phyloP scores from a whole-genome alignment of 208 protist species.

The Trypanosoma lewisi region DNA sequence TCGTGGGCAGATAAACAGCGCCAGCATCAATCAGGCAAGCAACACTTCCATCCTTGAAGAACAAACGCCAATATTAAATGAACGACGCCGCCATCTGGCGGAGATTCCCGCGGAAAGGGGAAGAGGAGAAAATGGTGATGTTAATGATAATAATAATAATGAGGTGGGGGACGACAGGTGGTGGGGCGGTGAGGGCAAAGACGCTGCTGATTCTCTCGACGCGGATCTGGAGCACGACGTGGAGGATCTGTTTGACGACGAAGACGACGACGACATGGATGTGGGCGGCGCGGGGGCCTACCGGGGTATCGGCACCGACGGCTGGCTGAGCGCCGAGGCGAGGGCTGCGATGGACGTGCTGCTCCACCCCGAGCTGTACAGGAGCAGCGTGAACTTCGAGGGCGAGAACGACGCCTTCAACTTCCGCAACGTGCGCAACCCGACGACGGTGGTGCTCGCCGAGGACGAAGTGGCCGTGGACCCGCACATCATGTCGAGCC shows the following conservation, averaged over 20 bases:
- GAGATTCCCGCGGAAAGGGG: slow-evolving; percentile 9
- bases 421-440: slow-evolving; percentile 32
- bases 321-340: slow-evolving; percentile 67
- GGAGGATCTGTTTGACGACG: slow-evolving; percentile 6
- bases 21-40: not conserved
- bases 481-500: slow-evolving; percentile 86
- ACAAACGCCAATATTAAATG: not conserved
- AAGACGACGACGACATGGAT: slow-evolving; percentile 13
- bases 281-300: not conserved
- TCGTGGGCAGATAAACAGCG: not conserved
- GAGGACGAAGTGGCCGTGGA: slow-evolving; percentile 81
- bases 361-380: slow-evolving; percentile 70
- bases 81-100: not conserved
- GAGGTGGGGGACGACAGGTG: not conserved
- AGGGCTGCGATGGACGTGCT: slow-evolving; percentile 68
- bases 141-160: too few relatives aligned
- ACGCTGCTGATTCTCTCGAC: not conserved
- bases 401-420: slow-evolving; percentile 38
- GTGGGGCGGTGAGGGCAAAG: not conserved
- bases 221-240: slow-evolving; percentile 2
- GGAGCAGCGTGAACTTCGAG: slow-evolving; percentile 27
- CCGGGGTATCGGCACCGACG: slow-evolving; percentile 36
- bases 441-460: slow-evolving; percentile 19
- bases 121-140: not conserved
- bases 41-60: not conserved